Evolutionary conservation across 768 basidiomycete species (phyloP).

Genomic region (Rhizopogon vinicolor): DNA sequence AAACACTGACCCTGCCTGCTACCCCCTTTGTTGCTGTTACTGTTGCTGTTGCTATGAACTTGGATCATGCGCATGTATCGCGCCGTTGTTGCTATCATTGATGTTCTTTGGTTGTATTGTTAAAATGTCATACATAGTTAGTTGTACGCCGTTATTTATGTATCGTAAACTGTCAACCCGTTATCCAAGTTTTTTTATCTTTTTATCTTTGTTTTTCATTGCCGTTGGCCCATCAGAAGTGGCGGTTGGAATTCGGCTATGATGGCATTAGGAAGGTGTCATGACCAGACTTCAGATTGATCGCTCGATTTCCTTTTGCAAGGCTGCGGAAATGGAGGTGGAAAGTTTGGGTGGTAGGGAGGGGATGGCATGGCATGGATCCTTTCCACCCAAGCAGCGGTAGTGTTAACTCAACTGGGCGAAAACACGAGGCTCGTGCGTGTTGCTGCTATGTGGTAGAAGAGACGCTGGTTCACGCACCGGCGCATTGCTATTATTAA

Average conservation of each 20-base stretch:
- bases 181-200: neutral
- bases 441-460: too few species aligned
- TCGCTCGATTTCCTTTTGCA: too few species aligned
- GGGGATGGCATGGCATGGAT: too few species aligned
- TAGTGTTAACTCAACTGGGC: neutral
- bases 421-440: neutral
- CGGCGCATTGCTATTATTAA: too few species aligned
- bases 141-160: neutral
- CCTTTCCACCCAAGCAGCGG: neutral
- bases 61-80: neutral
- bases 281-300: too few species aligned
- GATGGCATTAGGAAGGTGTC: neutral
- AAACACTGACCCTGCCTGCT: slow-evolving; percentile 12
- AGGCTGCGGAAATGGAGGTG: too few species aligned
- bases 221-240: neutral
- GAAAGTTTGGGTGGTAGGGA: too few species aligned
- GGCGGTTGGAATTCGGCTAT: neutral
- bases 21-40: neutral
- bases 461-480: too few species aligned
- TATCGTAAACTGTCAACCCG: neutral
- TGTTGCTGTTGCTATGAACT: slow-evolving; percentile 4
- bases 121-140: neutral
- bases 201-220: neutral
- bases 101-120: slow-evolving; percentile 15
- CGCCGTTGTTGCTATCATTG: too few species aligned